Base-by-base conservation (phyloP, 108 stramenopile genomes). In the Craspedostauros australis region DNA sequence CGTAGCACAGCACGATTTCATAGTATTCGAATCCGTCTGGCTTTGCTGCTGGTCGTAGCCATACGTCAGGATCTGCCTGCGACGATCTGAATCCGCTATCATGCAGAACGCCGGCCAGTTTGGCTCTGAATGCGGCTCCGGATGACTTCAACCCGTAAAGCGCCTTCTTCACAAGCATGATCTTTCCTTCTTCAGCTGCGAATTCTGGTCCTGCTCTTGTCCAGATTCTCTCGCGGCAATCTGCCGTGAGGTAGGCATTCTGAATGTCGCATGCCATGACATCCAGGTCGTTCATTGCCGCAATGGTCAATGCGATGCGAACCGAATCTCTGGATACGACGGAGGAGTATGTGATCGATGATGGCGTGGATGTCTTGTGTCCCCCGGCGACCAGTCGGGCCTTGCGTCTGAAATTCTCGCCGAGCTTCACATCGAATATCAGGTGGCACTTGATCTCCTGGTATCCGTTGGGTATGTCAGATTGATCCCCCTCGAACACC, bases 301-400 rank as follows among this genome's bases (percentile, higher is more conserved):
- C 76, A n/a, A 72, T 20, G 0, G 52, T 40, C 18, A 77, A 33
- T 4, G 70, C 60, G 26, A 82, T 63, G 0, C 66, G 40, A 0
- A 76, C 75, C 0, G 59, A 73, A 21, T 77, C 73, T 19, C 69
- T 8, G 1, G 73, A 62, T 27, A 70, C 60, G 1, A 74, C 73
- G 21, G 56, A 44, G 1, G 57, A 38, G 26, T 77, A 79, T 5
- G 73, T 77, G 16, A 77, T 38, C 0, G 58, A 19, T 14, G 65
- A 27, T 4, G 69, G 73, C 8, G 64, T 34, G 22, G 64, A 51
- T 1, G 64, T 69, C n/a, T 42, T 49, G 56, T 83, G 48, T 14
- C 76, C 73, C 3, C 47, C 71, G n/a, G 65, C 79, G 0, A 65
- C 62, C 4, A 44, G 15, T 20, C 71, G 42, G 1, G 66, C 55